Evolutionary conservation across 2,329 filamentous ascomycete species (phyloP).

Genomic region (Phialophora macrospora): DNA sequence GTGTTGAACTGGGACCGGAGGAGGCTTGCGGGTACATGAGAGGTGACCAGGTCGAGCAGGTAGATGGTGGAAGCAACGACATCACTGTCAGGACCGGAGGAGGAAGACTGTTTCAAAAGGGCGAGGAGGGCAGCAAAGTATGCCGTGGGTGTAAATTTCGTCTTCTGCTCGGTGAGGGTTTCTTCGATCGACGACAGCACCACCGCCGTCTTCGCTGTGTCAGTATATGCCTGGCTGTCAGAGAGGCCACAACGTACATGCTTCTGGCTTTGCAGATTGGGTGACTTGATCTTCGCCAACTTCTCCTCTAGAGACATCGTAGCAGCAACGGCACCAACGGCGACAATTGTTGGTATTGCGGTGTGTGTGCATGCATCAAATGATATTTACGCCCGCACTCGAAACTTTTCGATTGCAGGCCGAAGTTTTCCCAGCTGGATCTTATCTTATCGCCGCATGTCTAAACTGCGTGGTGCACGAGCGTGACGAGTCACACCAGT

Average conservation of each 20-base stretch:
- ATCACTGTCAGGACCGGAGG: slow-evolving; percentile 72
- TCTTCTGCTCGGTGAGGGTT: slow-evolving; percentile 85
- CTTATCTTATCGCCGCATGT: neutral
- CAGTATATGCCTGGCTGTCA: slow-evolving; percentile 9
- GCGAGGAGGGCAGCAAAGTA: slow-evolving; percentile 96
- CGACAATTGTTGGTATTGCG: neutral
- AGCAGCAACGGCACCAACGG: slow-evolving; percentile 4
- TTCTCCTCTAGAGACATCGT: slow-evolving; percentile 74
- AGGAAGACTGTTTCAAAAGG: slow-evolving; percentile 77
- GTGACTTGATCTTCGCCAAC: slow-evolving; percentile 95
- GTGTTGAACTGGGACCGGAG: slow-evolving; percentile 94
- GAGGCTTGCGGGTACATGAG: slow-evolving; percentile 80
- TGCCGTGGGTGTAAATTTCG: slow-evolving; percentile 79
- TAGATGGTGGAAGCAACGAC: slow-evolving; percentile 87
- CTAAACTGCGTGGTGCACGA: too few species aligned
- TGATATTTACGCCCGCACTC: neutral
- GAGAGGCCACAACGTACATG: slow-evolving; percentile 63
- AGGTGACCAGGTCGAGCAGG: slow-evolving; percentile 89
- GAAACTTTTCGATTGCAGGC: slow-evolving; percentile 15
- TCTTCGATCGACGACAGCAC: slow-evolving; percentile 91
- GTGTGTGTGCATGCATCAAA: neutral
- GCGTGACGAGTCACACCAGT: neutral
- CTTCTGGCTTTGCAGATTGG: slow-evolving; percentile 93
- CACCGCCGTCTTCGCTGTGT: slow-evolving; percentile 70
- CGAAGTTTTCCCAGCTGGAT: slow-evolving; percentile 14